phyloP scores from a whole-genome alignment of 306 rosid genomes.

The Fragaria ananassa region DNA sequence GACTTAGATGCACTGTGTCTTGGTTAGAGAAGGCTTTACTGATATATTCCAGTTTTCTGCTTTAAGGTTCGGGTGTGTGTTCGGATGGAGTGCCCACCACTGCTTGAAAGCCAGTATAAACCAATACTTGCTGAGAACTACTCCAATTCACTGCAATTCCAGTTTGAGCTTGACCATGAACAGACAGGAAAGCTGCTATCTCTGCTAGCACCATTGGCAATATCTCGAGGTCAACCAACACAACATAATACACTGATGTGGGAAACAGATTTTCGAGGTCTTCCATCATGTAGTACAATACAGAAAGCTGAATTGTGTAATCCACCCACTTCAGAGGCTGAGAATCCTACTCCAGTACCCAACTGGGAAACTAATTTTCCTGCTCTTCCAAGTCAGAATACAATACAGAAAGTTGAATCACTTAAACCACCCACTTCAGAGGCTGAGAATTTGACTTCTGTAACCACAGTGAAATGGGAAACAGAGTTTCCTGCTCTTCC shows the following conservation, averaged over 20 bases:
- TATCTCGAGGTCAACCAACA: slow-evolving; percentile 34
- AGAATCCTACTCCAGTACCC: neutral
- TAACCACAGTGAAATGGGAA: neutral
- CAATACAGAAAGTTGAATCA: neutral
- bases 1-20: neutral
- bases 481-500: neutral
- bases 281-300: neutral
- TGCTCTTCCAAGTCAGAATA: neutral
- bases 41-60: slow-evolving; percentile 5
- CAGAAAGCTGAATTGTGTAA: neutral
- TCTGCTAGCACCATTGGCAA: slow-evolving; percentile 37
- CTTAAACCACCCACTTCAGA: neutral
- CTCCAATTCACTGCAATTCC: slow-evolving; percentile 42
- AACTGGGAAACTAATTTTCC: neutral
- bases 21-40: slow-evolving; percentile 12
- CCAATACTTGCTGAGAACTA: slow-evolving; percentile 55
- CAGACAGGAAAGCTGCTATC: slow-evolving; percentile 58
- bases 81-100: slow-evolving; percentile 55
- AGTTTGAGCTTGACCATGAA: slow-evolving; percentile 76
- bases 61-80: slow-evolving; percentile 54
- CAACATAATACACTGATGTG: slow-evolving; percentile 25
- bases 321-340: neutral
- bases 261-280: slow-evolving; percentile 13
- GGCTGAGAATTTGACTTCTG: neutral
- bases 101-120: slow-evolving; percentile 61